Percentiles rank a stretch among this genome's conserved stretches.
phyloP scores from a whole-genome alignment of 108 stramenopile species.

The Conticribra weissflogii region DNA sequence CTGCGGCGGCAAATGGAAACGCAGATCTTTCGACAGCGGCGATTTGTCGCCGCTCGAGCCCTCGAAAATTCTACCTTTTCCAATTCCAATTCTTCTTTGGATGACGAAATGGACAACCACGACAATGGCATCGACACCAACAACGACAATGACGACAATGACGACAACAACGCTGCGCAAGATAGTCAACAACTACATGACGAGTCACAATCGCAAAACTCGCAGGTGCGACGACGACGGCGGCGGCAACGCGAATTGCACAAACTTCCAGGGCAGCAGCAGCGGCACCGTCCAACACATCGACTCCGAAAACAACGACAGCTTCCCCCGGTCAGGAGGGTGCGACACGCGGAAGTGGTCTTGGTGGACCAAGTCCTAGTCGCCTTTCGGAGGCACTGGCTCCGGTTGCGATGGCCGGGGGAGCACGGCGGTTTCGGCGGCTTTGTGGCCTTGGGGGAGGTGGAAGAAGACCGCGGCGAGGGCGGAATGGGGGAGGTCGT shows the following conservation, averaged over 20 bases:
- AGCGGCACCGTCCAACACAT: background rate
- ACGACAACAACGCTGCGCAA: background rate
- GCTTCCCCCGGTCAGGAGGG: constrained; percentile 56
- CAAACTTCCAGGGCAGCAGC: background rate
- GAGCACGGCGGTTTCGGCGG: constrained; percentile 81
- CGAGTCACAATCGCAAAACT: too few species aligned
- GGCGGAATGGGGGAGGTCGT: constrained; percentile 39
- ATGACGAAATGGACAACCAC: constrained; percentile 1
- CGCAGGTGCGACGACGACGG: background rate
- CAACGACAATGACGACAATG: background rate
- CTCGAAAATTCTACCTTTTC: constrained; percentile 3
- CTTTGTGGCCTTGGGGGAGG: constrained; percentile 70
- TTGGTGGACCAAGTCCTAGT: constrained; percentile 75
- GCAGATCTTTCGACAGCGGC: too few species aligned
- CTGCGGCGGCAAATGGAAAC: too few species aligned
- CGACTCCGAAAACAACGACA: background rate
- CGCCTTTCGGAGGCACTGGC: constrained; percentile 69
- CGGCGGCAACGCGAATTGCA: background rate
- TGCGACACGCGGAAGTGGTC: constrained; percentile 85
- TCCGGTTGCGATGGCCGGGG: constrained; percentile 86
- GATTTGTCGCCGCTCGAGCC: too few species aligned
- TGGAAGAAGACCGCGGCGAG: constrained; percentile 22
- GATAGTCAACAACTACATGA: constrained; percentile 1
- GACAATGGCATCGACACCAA: background rate
- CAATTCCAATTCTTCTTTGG: constrained; percentile 7